Conservation (phyloP, 371 early-diverging fungal genomes). For the Cokeromyces recurvatus region DNA sequence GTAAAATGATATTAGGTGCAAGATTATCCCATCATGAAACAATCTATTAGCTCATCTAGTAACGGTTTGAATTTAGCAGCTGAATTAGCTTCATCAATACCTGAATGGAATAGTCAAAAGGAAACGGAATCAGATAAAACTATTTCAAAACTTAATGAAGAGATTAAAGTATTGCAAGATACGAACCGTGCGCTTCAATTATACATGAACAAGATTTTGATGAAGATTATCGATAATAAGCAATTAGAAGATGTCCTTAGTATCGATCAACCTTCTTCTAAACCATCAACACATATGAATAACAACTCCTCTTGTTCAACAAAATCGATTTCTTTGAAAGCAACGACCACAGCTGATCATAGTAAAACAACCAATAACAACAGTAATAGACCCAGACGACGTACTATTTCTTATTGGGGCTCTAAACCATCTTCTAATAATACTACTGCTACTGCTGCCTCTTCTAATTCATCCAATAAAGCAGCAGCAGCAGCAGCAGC, state of each 20-base stretch:
- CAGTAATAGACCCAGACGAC: conserved; percentile 29
- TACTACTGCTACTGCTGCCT: no score
- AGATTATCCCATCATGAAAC: conserved; percentile 3
- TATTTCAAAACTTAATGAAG: conserved; percentile 37
- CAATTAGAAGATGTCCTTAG: conserved; percentile 45
- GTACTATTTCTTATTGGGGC: conserved; percentile 50
- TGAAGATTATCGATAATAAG: conserved; percentile 44
- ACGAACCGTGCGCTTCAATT: conserved; percentile 45
- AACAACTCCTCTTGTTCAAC: conserved; percentile 2
- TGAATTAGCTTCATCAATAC: conserved; percentile 46
- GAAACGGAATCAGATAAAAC: conserved; percentile 10
- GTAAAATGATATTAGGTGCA: conserved; percentile 6
- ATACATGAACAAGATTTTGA: conserved; percentile 50
- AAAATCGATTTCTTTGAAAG: conserved; percentile 26
- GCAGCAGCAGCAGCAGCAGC: neutral
- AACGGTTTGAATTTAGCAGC: conserved; percentile 49
- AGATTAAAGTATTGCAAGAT: conserved; percentile 37
- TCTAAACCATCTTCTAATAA: conserved; percentile 13
- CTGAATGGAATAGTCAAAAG: conserved; percentile 20
- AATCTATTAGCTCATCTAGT: conserved; percentile 3
- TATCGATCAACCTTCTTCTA: conserved; percentile 39
- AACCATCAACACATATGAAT: neutral
- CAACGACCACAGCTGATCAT: neutral
- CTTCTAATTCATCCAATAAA: no score
- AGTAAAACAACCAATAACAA: neutral